Conservation (phyloP, 805 yeast species). For the Danielia reshetovae region DNA sequence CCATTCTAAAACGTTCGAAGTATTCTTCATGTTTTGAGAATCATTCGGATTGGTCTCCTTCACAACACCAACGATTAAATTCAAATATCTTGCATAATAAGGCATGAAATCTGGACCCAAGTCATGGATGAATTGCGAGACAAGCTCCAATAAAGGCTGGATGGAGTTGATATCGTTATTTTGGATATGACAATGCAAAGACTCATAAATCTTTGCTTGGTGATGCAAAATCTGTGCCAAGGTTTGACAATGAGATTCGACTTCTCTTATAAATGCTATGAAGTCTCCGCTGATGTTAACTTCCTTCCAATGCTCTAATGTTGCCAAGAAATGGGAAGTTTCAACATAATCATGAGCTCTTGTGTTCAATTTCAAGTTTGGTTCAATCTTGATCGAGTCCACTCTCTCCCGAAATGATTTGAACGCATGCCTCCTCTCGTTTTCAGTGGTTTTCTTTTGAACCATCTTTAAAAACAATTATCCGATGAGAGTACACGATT, state of each 20-base stretch:
- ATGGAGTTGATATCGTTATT: constrained; percentile 65
- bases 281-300: constrained; percentile 74
- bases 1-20: constrained; percentile 71
- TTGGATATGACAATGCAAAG: constrained; percentile 44
- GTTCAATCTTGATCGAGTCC: constrained; percentile 80
- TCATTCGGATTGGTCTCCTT: constrained; percentile 34
- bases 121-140: constrained; percentile 87
- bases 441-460: constrained; percentile 43
- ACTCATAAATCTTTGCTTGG: constrained; percentile 52
- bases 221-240: constrained; percentile 80
- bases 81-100: constrained; percentile 54
- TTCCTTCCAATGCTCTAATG: constrained; percentile 85
- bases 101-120: constrained; percentile 85
- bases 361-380: constrained; percentile 49
- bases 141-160: constrained; percentile 72
- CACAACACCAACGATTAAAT: constrained; percentile 47
- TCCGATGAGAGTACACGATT: no score
- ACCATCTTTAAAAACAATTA: constrained; percentile 3
- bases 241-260: constrained; percentile 56
- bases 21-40: constrained; percentile 51
- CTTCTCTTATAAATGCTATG: constrained; percentile 54
- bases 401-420: constrained; percentile 80
- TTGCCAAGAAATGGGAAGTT: constrained; percentile 72
- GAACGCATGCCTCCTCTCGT: constrained; percentile 55
- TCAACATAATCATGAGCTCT: constrained; percentile 70